Percentiles rank a stretch among this genome's conserved stretches.
Evolutionary conservation across 129 eudicot species (phyloP).

Genomic region (Pulicaria dysenterica): DNA sequence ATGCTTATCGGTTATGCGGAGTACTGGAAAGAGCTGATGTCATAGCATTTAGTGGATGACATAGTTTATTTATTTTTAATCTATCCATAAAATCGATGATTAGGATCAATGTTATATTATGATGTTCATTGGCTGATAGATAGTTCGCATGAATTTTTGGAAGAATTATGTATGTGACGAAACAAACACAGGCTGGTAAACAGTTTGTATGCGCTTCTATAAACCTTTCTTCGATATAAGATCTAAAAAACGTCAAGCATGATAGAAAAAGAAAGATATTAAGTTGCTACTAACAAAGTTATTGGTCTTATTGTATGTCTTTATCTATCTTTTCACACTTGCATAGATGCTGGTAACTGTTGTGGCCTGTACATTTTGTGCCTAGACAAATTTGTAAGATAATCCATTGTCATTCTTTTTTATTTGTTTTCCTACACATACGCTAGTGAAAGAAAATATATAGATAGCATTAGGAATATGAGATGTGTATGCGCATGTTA

Average conservation of each 20-base stretch:
- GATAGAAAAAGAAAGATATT: too few relatives aligned
- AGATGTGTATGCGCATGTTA: not conserved
- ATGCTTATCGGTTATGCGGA: not conserved
- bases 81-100: not conserved
- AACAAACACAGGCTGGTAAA: not conserved
- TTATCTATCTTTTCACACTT: constrained; percentile 9
- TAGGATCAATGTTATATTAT: not conserved
- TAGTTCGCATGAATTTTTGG: not conserved
- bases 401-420: not conserved
- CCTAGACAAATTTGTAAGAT: constrained; percentile 12
- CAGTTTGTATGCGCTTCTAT: not conserved
- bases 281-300: not conserved
- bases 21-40: not conserved
- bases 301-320: not conserved
- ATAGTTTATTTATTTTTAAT: not conserved
- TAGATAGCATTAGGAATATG: not conserved
- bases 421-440: too few relatives aligned
- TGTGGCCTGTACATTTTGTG: constrained; percentile 3
- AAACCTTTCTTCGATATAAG: not conserved
- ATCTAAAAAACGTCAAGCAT: too few relatives aligned
- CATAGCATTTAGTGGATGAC: not conserved
- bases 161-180: not conserved
- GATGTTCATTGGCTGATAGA: not conserved
- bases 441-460: not conserved
- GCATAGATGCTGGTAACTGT: not conserved